Conservation (phyloP, 768 basidiomycete species). For the Lactarius vividus region DNA sequence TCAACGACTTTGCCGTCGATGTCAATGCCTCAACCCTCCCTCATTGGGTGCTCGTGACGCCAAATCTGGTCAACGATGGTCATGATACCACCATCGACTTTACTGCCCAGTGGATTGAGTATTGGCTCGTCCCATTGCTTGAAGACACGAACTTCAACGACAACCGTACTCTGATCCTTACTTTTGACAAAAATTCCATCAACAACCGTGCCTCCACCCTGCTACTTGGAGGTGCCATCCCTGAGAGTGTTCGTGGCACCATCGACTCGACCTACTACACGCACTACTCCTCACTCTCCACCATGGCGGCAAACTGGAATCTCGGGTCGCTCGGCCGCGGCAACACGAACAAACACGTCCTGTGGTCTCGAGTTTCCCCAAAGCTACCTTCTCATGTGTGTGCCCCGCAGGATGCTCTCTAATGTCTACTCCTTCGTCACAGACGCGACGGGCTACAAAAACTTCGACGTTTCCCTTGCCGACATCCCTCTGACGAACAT, state of each 20-base stretch:
- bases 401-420: not conserved
- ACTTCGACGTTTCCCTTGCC: slow-evolving; percentile 34
- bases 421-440: slow-evolving; percentile 49
- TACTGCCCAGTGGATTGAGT: slow-evolving; percentile 44
- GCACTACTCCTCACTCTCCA: slow-evolving; percentile 57
- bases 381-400: not conserved
- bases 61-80: slow-evolving; percentile 56
- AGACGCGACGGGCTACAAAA: slow-evolving; percentile 43
- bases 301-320: slow-evolving; percentile 60
- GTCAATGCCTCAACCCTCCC: slow-evolving; percentile 48
- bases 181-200: slow-evolving; percentile 55
- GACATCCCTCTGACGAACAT: slow-evolving; percentile 40
- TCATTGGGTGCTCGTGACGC: slow-evolving; percentile 63
- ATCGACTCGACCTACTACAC: slow-evolving; percentile 55
- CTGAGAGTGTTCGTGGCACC: slow-evolving; percentile 41
- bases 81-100: slow-evolving; percentile 59
- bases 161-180: slow-evolving; percentile 54
- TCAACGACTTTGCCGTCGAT: slow-evolving; percentile 40
- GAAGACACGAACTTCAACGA: slow-evolving; percentile 51
- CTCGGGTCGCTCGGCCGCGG: slow-evolving; percentile 58
- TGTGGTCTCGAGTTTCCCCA: not conserved
- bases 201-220: slow-evolving; percentile 50
- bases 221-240: slow-evolving; percentile 48
- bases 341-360: slow-evolving; percentile 48
- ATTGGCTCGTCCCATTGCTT: slow-evolving; percentile 53